A percentile compares a stretch with the other conserved stretches of the same genome.
Evolutionary conservation across 495 filamentous ascomycete genomes (phyloP).

Genomic region (Haplographium delicatum): DNA sequence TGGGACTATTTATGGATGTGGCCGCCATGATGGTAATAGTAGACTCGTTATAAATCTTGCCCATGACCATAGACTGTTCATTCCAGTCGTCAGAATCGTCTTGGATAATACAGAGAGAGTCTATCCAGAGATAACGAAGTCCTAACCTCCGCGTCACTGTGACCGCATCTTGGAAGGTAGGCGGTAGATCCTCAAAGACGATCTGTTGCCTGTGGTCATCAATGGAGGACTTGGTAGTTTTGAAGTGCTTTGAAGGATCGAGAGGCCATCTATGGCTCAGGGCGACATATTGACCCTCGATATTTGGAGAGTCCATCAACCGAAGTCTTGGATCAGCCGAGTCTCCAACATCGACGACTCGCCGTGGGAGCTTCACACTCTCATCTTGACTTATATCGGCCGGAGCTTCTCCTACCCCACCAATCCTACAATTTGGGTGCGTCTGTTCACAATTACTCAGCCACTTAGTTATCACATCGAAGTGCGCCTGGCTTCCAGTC

Average conservation of each 20-base stretch:
- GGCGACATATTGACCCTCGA: constrained; percentile 2
- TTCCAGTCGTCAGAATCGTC: constrained; percentile 9
- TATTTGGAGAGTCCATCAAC: background rate
- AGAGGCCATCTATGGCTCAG: constrained; percentile 6
- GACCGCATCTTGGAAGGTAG: constrained; percentile 18
- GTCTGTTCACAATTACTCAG: background rate
- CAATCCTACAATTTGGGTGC: background rate
- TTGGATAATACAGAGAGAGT: no score
- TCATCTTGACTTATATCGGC: background rate
- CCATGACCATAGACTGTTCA: constrained; percentile 8
- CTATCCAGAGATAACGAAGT: constrained; percentile 15
- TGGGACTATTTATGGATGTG: background rate
- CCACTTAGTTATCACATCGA: background rate
- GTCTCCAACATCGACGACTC: background rate
- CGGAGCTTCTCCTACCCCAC: background rate
- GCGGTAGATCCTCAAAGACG: constrained; percentile 1
- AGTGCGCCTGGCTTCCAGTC: background rate
- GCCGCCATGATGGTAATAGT: constrained; percentile 6
- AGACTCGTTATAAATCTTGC: constrained; percentile 6
- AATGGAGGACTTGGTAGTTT: background rate
- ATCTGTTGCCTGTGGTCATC: background rate
- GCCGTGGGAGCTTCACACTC: background rate
- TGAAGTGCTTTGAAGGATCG: constrained; percentile 2
- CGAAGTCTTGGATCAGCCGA: background rate
- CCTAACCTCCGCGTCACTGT: background rate